These are phyloP conservation scores for Salvia splendens DNA, from an alignment of 257 asterid species.

Conservation along the genomic window DNA sequence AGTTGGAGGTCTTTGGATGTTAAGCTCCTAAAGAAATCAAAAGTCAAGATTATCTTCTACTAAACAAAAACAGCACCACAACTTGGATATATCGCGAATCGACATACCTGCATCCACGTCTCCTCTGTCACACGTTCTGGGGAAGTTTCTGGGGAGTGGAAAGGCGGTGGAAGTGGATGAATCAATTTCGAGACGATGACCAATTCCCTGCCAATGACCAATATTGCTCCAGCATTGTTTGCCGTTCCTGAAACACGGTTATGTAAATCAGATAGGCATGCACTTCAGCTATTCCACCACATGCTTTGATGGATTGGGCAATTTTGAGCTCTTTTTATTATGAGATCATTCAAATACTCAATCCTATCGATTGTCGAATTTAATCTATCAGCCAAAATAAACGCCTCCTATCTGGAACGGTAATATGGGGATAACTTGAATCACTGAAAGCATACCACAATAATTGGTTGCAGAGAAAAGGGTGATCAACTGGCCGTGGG, in stretches of 20 bases:
- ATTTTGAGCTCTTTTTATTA: no score
- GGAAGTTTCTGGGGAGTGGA: constrained; percentile 95
- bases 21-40: constrained; percentile 70
- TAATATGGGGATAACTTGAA: constrained; percentile 11
- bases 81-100: background rate
- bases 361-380: no score
- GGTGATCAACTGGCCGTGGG: constrained; percentile 97
- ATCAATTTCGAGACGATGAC: constrained; percentile 90
- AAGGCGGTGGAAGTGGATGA: constrained; percentile 97
- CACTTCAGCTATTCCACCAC: no score
- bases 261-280: constrained; percentile 28
- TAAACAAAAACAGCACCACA: constrained; percentile 4
- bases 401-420: background rate
- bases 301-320: background rate
- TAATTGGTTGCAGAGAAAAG: constrained; percentile 98
- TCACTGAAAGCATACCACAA: constrained; percentile 63
- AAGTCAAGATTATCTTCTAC: constrained; percentile 19
- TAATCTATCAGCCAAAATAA: no score
- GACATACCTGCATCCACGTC: constrained; percentile 96
- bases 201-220: constrained; percentile 93
- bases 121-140: constrained; percentile 83
- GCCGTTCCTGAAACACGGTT: constrained; percentile 74
- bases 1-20: constrained; percentile 97
- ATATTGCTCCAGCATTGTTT: constrained; percentile 94
- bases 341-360: no score